phyloP scores from a whole-genome alignment of 192 early-diverging fungal genomes.

The Coemansia umbellata region DNA sequence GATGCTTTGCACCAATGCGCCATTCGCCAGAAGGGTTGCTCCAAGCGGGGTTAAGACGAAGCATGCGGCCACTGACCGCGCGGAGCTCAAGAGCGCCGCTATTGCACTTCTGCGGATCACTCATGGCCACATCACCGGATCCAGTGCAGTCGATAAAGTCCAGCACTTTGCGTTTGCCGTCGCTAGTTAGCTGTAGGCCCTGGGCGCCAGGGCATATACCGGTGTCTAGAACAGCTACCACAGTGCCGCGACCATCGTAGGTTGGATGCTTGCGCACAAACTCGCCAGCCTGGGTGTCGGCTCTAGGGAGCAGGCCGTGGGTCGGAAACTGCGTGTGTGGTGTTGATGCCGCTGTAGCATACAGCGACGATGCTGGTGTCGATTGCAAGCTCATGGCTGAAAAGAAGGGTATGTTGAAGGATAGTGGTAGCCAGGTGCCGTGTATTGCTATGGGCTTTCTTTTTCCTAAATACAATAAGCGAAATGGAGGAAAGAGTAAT shows the following conservation, averaged over 20 bases:
- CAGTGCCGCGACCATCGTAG: constrained; percentile 85
- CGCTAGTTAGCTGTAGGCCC: constrained; percentile 81
- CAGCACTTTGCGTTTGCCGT: constrained; percentile 87
- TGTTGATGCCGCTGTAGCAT: neutral
- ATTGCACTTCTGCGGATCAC: constrained; percentile 46
- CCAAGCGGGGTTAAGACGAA: constrained; percentile 70
- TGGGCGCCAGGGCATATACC: constrained; percentile 91
- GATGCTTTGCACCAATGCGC: constrained; percentile 75
- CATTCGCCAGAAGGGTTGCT: constrained; percentile 79
- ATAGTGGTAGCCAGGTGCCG: too few relatives aligned
- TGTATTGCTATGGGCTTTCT: too few relatives aligned
- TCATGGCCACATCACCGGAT: constrained; percentile 66
- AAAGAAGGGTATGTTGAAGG: neutral
- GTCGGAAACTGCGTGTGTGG: constrained; percentile 65
- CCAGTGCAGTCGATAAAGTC: constrained; percentile 96
- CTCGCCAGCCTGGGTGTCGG: constrained; percentile 78
- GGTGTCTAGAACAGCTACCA: constrained; percentile 90
- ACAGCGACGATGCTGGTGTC: neutral
- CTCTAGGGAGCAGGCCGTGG: constrained; percentile 61
- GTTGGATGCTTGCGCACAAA: constrained; percentile 75
- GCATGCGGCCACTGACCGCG: constrained; percentile 71
- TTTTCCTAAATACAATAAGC: too few relatives aligned
- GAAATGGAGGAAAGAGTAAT: too few relatives aligned
- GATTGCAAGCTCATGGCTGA: neutral
- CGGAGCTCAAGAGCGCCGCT: constrained; percentile 52